Evolutionary conservation across 345 rosid genomes (phyloP), one percentile per base, ranked within the genome.

Genomic region (Citropsis articulata): DNA sequence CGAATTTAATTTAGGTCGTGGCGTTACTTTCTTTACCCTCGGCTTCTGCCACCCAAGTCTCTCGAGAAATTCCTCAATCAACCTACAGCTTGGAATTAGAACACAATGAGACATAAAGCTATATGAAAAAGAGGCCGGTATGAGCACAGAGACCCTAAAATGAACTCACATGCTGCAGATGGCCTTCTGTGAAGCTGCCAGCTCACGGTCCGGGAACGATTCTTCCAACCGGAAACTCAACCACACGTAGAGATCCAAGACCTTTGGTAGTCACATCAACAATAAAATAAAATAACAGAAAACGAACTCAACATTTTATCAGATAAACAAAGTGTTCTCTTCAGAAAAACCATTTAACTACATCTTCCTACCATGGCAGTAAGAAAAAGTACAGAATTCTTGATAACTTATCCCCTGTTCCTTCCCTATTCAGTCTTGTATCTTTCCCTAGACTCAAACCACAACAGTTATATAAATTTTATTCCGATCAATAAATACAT

Each of bases 231-330:
- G 92, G 82, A 86, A 91, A 90, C 98, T 85, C 90, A 95, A 87
- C 99, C 98, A 95, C 63, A 93, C 93, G 53, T 95, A 95, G 66
- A 95, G 89, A 85, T 93, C 98, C 81, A 95, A 83, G 71, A 92
- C 99, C 97, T 95, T 83, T 66, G 66, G n/a, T 77, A 56, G 62
- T 36, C 57, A 40, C 36, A 57, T 16, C 71, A 79, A 78, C 40
- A 77, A 62, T 45, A 56, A 35, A 62, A 75, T 74, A 36, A 64
- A 13, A 36, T 30, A 13, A 12, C 2, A 28, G 10, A 53, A 75
- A 25, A 48, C 24, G 36, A 35, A 59, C 1, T 36, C 16, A 35
- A 45, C 50, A 12, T 45, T 3, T 10, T 12, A 45, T 45, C 5
- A 13, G 50, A 45, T 0, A 33, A 36, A 2, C 21, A 8, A 72